Evolutionary conservation across 192 early-diverging fungal species (phyloP).

Genomic region (Umbelopsis sp.): DNA sequence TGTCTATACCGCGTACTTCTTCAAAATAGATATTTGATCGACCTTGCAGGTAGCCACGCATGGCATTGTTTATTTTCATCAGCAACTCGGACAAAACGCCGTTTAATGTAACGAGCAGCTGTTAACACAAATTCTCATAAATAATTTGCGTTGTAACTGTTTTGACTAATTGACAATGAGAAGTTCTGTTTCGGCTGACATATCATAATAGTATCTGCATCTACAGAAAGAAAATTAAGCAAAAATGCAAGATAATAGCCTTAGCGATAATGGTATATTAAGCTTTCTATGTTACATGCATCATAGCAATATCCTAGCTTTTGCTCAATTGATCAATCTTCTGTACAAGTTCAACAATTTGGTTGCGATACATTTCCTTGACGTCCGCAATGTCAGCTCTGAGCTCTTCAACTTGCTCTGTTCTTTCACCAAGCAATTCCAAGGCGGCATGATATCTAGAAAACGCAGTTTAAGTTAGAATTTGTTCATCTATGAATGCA

Average conservation of each 20-base stretch:
- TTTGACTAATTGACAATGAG: too few species aligned
- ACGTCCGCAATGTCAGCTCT: slow-evolving; percentile 78
- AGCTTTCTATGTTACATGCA: slow-evolving; percentile 9
- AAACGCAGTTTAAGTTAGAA: not conserved
- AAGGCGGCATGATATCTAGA: slow-evolving; percentile 70
- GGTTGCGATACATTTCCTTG: slow-evolving; percentile 71
- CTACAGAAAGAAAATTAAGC: not conserved
- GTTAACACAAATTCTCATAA: too few species aligned
- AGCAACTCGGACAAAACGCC: too few species aligned
- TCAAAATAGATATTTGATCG: too few species aligned
- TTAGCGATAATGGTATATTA: slow-evolving; percentile 13
- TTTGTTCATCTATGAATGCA: not conserved
- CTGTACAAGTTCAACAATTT: slow-evolving; percentile 61
- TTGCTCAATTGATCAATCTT: slow-evolving; percentile 45
- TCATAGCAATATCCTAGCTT: slow-evolving; percentile 12
- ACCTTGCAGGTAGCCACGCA: too few species aligned
- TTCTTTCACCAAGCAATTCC: slow-evolving; percentile 88
- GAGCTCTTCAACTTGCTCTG: slow-evolving; percentile 84
- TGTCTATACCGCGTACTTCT: too few species aligned
- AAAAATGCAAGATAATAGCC: not conserved
- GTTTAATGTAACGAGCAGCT: too few species aligned
- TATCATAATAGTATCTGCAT: too few species aligned
- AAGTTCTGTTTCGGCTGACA: too few species aligned
- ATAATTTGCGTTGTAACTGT: too few species aligned
- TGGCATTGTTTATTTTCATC: too few species aligned